Percentiles rank a stretch among this genome's conserved stretches.
These are phyloP conservation scores for Ustilaginoidea virens DNA, from an alignment of 2,329 filamentous ascomycete species.

Conservation along the genomic window DNA sequence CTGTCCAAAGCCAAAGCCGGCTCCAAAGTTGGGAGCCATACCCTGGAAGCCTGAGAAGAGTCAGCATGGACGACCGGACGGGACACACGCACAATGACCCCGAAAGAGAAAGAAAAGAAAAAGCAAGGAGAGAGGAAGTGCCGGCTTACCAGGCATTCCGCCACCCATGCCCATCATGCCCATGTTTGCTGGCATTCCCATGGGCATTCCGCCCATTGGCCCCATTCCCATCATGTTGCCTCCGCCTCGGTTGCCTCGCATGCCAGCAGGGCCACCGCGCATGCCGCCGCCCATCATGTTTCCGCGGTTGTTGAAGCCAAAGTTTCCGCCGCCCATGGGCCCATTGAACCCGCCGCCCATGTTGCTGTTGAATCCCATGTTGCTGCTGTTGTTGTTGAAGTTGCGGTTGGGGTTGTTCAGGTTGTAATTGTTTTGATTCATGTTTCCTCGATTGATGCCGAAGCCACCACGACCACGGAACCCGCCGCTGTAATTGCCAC, in stretches of 20 bases:
- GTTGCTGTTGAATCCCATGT: conserved; percentile 30
- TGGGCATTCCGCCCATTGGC: conserved; percentile 31
- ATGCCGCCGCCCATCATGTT: conserved; percentile 24
- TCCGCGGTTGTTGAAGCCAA: conserved; percentile 33
- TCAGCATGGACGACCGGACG: conserved; percentile 9
- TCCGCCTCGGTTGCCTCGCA: conserved; percentile 33
- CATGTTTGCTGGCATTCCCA: conserved; percentile 43
- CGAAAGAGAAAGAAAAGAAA: too few species aligned
- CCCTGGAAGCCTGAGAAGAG: conserved; percentile 43
- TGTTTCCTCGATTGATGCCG: conserved; percentile 28
- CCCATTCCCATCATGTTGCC: conserved; percentile 35
- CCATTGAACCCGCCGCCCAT: conserved; percentile 30
- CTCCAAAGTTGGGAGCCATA: conserved; percentile 56
- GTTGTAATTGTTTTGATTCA: conserved; percentile 20
- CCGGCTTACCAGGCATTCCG: conserved; percentile 20
- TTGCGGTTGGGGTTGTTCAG: conserved; percentile 25
- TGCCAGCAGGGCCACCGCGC: conserved; percentile 32
- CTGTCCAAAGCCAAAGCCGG: conserved; percentile 48
- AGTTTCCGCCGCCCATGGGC: conserved; percentile 35
- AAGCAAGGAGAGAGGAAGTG: neutral
- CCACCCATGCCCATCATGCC: conserved; percentile 35
- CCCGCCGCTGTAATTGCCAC: conserved; percentile 30
- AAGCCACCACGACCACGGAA: conserved; percentile 36
- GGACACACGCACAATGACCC: too few species aligned
- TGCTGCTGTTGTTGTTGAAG: conserved; percentile 25